phyloP scores from a whole-genome alignment of 768 basidiomycete species.

The Leucosporidium yakuticum region DNA sequence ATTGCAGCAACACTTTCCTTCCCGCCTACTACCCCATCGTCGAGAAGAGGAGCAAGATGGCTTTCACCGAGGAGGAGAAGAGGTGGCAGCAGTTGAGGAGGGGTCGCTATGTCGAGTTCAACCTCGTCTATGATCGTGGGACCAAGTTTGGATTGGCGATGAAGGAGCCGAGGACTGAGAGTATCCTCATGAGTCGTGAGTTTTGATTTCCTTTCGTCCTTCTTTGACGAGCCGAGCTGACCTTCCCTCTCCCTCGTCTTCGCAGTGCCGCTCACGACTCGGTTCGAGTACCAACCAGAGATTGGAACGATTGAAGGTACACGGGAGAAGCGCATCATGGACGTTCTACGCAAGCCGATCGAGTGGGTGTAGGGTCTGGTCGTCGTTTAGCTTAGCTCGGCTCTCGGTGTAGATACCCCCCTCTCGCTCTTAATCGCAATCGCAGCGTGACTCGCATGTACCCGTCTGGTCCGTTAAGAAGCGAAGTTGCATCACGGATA shows the following conservation, averaged over 20 bases:
- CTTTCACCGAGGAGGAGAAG: constrained; percentile 54
- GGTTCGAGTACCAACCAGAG: constrained; percentile 84
- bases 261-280: constrained; percentile 66
- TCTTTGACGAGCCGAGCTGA: neutral
- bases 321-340: constrained; percentile 60
- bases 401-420: too few species aligned
- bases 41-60: constrained; percentile 47
- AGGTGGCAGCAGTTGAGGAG: constrained; percentile 90
- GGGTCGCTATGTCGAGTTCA: constrained; percentile 93
- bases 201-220: neutral
- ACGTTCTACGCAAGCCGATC: constrained; percentile 57
- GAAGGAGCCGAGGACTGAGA: constrained; percentile 80
- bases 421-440: too few species aligned
- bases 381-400: neutral
- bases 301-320: constrained; percentile 59
- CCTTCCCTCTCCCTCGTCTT: neutral
- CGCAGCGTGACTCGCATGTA: too few species aligned
- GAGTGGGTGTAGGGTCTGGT: constrained; percentile 54
- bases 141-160: constrained; percentile 64
- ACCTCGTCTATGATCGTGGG: constrained; percentile 76
- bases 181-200: constrained; percentile 69
- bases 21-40: constrained; percentile 89
- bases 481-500: too few species aligned
- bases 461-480: too few species aligned
- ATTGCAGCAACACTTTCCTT: constrained; percentile 71